Percentiles rank a stretch among this genome's conserved stretches.
phyloP scores from a whole-genome alignment of 2,329 filamentous ascomycete species.

The Hypoxylon sp. region DNA sequence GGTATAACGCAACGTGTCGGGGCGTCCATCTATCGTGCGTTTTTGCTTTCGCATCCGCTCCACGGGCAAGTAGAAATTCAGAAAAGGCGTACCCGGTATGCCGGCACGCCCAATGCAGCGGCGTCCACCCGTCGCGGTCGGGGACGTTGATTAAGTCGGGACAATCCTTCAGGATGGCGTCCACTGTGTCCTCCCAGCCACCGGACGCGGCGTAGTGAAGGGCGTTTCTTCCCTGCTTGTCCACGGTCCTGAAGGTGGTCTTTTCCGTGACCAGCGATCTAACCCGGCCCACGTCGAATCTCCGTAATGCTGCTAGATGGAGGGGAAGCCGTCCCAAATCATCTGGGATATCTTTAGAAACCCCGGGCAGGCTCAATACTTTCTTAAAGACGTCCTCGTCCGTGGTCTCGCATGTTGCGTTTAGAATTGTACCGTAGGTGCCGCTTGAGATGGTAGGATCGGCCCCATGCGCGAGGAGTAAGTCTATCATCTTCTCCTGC shows the following conservation, averaged over 20 bases:
- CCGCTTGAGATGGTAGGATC: conserved; percentile 26
- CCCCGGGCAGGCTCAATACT: conserved; percentile 13
- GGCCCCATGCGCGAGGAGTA: conserved; percentile 11
- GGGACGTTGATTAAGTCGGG: conserved; percentile 22
- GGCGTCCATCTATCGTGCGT: conserved; percentile 26
- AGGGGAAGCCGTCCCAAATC: conserved; percentile 20
- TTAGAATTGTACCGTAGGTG: conserved; percentile 20
- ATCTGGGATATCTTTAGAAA: conserved; percentile 20
- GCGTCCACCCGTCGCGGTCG: conserved; percentile 29
- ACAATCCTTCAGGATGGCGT: conserved; percentile 13
- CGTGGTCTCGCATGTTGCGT: conserved; percentile 8
- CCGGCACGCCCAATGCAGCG: conserved; percentile 27
- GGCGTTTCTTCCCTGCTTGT: conserved; percentile 31
- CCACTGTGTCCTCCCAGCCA: background rate
- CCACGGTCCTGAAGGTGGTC: conserved; percentile 19
- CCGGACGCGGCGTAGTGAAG: conserved; percentile 14
- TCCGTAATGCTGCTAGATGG: conserved; percentile 14
- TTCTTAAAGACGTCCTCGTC: conserved; percentile 8
- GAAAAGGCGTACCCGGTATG: background rate
- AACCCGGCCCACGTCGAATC: background rate
- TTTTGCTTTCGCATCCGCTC: conserved; percentile 17
- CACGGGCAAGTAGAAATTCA: background rate
- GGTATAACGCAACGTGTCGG: conserved; percentile 20
- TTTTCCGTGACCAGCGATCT: conserved; percentile 10
- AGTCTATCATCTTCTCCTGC: conserved; percentile 9